phyloP scores from a whole-genome alignment of 495 filamentous ascomycete species.

The Penicillium lividum region DNA sequence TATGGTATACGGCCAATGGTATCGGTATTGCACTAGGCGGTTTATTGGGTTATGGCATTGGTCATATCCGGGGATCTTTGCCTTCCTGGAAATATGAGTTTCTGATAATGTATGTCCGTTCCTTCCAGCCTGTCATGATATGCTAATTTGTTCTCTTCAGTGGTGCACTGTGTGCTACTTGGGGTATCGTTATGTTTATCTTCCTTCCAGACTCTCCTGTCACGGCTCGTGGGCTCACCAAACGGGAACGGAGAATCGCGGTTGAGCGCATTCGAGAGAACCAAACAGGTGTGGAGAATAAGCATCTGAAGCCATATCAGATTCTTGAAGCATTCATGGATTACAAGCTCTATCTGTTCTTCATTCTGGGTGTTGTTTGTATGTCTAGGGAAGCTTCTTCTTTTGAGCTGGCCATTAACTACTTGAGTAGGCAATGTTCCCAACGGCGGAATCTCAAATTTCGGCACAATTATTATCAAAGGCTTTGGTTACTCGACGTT shows the following conservation, averaged over 20 bases:
- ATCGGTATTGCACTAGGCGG: constrained; percentile 60
- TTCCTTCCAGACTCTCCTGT: constrained; percentile 54
- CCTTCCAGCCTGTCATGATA: not conserved
- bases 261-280: constrained; percentile 55
- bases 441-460: constrained; percentile 57
- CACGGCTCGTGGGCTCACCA: constrained; percentile 37
- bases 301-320: constrained; percentile 52
- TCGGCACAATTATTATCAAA: constrained; percentile 61
- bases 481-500: constrained; percentile 54
- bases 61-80: constrained; percentile 55
- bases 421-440: constrained; percentile 38
- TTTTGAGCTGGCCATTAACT: not conserved
- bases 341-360: constrained; percentile 49
- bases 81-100: constrained; percentile 61
- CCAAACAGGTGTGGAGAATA: constrained; percentile 57
- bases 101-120: constrained; percentile 41
- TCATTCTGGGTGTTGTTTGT: constrained; percentile 39
- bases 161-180: constrained; percentile 34
- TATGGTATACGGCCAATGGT: constrained; percentile 63
- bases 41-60: constrained; percentile 59
- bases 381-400: not conserved
- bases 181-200: constrained; percentile 41
- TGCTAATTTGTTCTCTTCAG: constrained; percentile 47
- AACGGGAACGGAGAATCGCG: constrained; percentile 47
- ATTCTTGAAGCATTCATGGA: constrained; percentile 50